Evolutionary conservation across 805 yeast species (phyloP), one percentile per base, ranked within the genome.

Genomic region (Saccharomycopsis capsularis): DNA sequence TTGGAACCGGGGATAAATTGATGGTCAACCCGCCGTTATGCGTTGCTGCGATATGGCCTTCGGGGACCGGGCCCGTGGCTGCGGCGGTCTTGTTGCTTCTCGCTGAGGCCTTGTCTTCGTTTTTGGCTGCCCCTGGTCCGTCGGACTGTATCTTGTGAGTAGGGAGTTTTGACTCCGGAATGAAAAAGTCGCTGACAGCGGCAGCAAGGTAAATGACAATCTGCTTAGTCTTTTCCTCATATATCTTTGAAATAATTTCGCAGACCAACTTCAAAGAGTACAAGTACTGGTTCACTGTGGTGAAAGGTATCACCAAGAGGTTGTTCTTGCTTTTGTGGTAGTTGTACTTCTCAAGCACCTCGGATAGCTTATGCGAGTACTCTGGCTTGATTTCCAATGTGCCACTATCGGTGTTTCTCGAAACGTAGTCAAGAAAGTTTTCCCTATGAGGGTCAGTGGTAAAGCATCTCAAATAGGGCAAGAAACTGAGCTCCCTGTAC

Each of bases 1-100:
- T 93, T 19, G 99, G 99, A 2, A 93, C 99, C 4, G 96, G 98
- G 61, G 90, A 96, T 55, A 93, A 69, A 56, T 88, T 84, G n/a
- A 93, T 87, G 6, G 84, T 77, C 40, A 93, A 68, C 59, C 85
- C 87, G 2, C 95, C 95, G 5, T 69, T 70, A 5, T 38, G 29
- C 4, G 24, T 38, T 3, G 51, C 19, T 3, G 24, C 16, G 4
- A 50, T 36, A 4, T 23, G 16, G 16, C 32, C 21, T 3, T 13
- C n/a, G n/a, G n/a, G n/a, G n/a, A n/a, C n/a, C 7, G 21, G 13
- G 7, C 36, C 9, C n/a, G 22, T 34, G 38, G 3, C 16, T 18
- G 18, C 30, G 11, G 25, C 19, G 25, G 37, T 15, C 5, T 42
- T 30, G 5, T 11, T 32, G n/a, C 29, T 24, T n/a, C n/a, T n/a